A percentile compares a stretch with the other conserved stretches of the same genome.
Conservation (phyloP, 2,329 filamentous ascomycete species). For the Claviceps humidiphila region DNA sequence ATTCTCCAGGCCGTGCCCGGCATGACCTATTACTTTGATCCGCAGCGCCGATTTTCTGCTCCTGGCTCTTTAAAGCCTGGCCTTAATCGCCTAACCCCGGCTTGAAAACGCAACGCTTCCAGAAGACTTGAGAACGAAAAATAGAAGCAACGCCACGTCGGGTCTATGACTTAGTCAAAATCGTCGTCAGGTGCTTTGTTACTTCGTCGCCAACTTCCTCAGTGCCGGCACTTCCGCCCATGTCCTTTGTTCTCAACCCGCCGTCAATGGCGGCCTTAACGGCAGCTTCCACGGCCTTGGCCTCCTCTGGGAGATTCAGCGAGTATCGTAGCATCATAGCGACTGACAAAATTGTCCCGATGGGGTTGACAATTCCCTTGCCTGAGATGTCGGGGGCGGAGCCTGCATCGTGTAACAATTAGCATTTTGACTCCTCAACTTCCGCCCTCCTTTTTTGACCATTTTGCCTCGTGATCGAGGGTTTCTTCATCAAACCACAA, state of each 20-base stretch:
- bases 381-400: constrained; percentile 62
- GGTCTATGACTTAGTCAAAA: constrained; percentile 19
- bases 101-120: not conserved
- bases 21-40: not conserved
- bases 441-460: not conserved
- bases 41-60: not conserved
- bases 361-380: constrained; percentile 50
- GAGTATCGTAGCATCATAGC: constrained; percentile 97
- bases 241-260: constrained; percentile 69
- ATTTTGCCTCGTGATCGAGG: not conserved
- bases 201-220: constrained; percentile 65
- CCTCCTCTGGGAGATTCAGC: constrained; percentile 63
- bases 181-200: constrained; percentile 53
- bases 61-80: not conserved
- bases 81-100: not conserved
- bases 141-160: not conserved
- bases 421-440: not conserved
- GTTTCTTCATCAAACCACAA: not conserved
- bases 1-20: not conserved
- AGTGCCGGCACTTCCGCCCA: constrained; percentile 65
- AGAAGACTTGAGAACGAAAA: not conserved
- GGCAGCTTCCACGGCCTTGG: constrained; percentile 66
- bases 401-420: constrained; percentile 8
- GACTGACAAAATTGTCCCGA: constrained; percentile 81
- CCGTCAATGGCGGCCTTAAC: constrained; percentile 68